Evolutionary conservation across 2,329 filamentous ascomycete genomes (phyloP).

Genomic region (Sporothrix inflata): DNA sequence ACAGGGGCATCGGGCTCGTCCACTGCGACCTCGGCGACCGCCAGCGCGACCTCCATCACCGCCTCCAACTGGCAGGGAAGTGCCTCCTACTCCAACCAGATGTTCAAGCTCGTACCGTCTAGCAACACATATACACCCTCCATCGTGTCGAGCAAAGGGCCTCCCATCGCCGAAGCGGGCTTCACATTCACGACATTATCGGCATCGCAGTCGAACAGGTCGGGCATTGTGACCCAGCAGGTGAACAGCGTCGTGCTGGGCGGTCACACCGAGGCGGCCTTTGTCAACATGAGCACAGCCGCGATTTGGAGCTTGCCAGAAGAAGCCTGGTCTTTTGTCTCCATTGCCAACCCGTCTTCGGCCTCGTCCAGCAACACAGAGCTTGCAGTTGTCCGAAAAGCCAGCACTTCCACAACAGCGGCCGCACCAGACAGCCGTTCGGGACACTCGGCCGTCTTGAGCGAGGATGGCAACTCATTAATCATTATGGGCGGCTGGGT

Average conservation of each 20-base stretch:
- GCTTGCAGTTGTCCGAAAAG: constrained; percentile 48
- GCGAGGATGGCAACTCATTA: constrained; percentile 75
- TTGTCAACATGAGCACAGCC: constrained; percentile 92
- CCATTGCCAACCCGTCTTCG: constrained; percentile 52
- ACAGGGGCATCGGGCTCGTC: constrained; percentile 35
- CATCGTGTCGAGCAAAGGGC: constrained; percentile 56
- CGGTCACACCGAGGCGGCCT: constrained; percentile 80
- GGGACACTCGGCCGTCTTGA: constrained; percentile 83
- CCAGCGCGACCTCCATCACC: constrained; percentile 41
- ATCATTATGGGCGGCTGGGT: constrained; percentile 92
- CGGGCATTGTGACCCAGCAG: constrained; percentile 66
- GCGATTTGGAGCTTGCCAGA: constrained; percentile 87
- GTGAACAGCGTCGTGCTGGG: constrained; percentile 81
- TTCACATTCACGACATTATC: constrained; percentile 78
- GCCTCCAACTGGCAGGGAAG: constrained; percentile 62
- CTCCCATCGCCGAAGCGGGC: constrained; percentile 78
- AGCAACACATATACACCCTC: constrained; percentile 43
- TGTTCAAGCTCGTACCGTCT: constrained; percentile 67
- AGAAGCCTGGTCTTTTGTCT: constrained; percentile 81
- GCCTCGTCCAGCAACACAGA: constrained; percentile 52
- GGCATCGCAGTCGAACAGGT: constrained; percentile 70
- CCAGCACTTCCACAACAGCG: neutral
- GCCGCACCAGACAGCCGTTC: constrained; percentile 67
- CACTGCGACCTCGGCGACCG: constrained; percentile 36
- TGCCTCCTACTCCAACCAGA: constrained; percentile 78